phyloP scores from a whole-genome alignment of 2,329 filamentous ascomycete species.

The Huntiella omanensis region DNA sequence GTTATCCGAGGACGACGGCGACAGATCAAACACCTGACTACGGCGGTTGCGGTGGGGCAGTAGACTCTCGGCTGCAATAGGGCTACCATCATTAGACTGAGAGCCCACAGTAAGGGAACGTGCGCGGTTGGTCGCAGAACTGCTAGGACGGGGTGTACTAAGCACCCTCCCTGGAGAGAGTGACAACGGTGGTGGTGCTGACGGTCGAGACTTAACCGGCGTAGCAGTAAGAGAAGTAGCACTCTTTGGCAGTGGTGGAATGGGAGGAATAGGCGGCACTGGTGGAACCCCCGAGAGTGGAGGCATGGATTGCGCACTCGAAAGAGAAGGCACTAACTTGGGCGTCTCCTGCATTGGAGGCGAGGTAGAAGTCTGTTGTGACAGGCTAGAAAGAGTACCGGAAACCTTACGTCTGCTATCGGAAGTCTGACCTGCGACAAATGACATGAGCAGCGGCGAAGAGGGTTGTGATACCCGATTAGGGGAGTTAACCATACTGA shows the following conservation, averaged over 20 bases:
- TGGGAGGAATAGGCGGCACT: not conserved
- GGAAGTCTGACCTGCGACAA: slow-evolving; percentile 64
- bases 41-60: slow-evolving; percentile 69
- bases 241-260: slow-evolving; percentile 39
- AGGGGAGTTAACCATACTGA: slow-evolving; percentile 55
- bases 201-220: slow-evolving; percentile 36
- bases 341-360: slow-evolving; percentile 4
- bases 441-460: slow-evolving; percentile 87
- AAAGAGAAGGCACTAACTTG: slow-evolving; percentile 19
- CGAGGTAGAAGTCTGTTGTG: slow-evolving; percentile 45
- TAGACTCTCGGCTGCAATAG: slow-evolving; percentile 47
- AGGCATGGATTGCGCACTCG: slow-evolving; percentile 24
- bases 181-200: slow-evolving; percentile 30
- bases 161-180: slow-evolving; percentile 45
- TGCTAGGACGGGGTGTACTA: slow-evolving; percentile 40
- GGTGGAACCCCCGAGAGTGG: not conserved
- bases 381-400: slow-evolving; percentile 67
- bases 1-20: slow-evolving; percentile 92
- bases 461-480: slow-evolving; percentile 38
- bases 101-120: slow-evolving; percentile 87
- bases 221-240: slow-evolving; percentile 34
- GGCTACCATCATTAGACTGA: slow-evolving; percentile 82
- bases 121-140: slow-evolving; percentile 44
- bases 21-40: slow-evolving; percentile 91
- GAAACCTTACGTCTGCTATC: slow-evolving; percentile 78